Percentiles rank a stretch among this genome's conserved stretches.
Conservation (phyloP, 2,329 filamentous ascomycete species). For the Lecanicillium sp. region DNA sequence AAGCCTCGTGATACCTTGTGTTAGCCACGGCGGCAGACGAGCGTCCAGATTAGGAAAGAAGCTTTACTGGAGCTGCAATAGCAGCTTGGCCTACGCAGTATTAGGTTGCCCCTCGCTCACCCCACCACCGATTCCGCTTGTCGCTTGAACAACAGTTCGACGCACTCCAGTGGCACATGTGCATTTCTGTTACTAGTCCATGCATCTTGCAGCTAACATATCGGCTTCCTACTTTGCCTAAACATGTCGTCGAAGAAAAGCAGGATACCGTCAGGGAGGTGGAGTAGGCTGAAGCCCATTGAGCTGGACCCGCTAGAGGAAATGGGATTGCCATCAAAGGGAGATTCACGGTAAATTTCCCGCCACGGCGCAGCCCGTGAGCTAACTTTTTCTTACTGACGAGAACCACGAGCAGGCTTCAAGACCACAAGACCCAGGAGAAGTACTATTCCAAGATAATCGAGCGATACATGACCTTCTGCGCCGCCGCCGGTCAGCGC, state of each 20-base stretch:
- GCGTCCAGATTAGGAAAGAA: no score
- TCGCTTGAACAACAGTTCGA: no score
- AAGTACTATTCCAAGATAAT: slow-evolving; percentile 81
- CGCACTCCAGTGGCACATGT: no score
- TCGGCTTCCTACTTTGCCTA: no score
- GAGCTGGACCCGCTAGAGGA: slow-evolving; percentile 69
- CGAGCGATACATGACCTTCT: slow-evolving; percentile 83
- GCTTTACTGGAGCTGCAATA: no score
- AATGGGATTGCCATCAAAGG: slow-evolving; percentile 83
- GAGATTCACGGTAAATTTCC: slow-evolving; percentile 63
- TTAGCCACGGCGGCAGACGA: no score
- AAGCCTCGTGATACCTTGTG: no score
- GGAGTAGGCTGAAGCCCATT: slow-evolving; percentile 65
- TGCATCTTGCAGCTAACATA: no score
- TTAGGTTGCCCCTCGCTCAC: no score
- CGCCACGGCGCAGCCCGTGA: slow-evolving; percentile 2
- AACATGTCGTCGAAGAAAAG: slow-evolving; percentile 17
- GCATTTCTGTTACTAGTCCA: no score
- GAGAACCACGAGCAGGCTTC: slow-evolving; percentile 39
- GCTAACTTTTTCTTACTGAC: slow-evolving; percentile 6
- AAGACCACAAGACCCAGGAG: slow-evolving; percentile 72
- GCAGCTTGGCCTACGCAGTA: no score
- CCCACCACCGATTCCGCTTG: no score
- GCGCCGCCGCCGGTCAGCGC: slow-evolving; percentile 62
- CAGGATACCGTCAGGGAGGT: slow-evolving; percentile 41